Evolutionary conservation across 176 grass and related monocot species (phyloP), one percentile per base, ranked within the genome.

Genomic region (Oryza australiensis): DNA sequence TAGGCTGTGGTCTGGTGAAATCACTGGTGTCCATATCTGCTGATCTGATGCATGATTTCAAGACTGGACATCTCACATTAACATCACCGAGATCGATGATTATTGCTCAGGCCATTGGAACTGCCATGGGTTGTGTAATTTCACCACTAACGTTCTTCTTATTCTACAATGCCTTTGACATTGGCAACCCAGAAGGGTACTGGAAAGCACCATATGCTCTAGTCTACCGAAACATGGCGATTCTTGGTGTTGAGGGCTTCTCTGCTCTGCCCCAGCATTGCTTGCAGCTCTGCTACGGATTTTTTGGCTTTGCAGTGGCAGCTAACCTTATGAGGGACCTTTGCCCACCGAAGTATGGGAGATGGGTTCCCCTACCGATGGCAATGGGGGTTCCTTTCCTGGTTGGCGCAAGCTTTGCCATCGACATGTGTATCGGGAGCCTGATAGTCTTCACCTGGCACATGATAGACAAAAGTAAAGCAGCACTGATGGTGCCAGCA

Each of bases 11-110:
- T 20, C 82, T 99, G 72, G 94, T 99, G 46, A 99, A 99, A 76
- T 95, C 93, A 0, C 75, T 99, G 63, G 96, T 95, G 69, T 95
- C 89, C 32, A 87, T 95, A 73, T 95, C 93, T 15, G 89, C 93
- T 53, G 96, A 99, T 90, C 84, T 99, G 68, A 99, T 99, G 96
- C 96, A 99, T 14, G 96, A 99, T 66, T 93, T 99, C 18, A 99
- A 99, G 83, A 95, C 96, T 5, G 96, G 93, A 12, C 87, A 99
- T 92, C 89, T 99, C 22, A 99, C 96, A 3, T 49, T 99, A 81
- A 95, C 96, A 79, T 99, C 96, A 15, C 96, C 96, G 11, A 88
- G 80, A 40, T 99, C 96, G 12, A 99, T 99, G 96, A 78, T 99
- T 42, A 73, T 92, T 57, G 89, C 93, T 69, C 96, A 99, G 64